These are phyloP conservation scores for Epicoccum nigrum DNA, from an alignment of 2,329 filamentous ascomycete genomes.

Conservation along the genomic window DNA sequence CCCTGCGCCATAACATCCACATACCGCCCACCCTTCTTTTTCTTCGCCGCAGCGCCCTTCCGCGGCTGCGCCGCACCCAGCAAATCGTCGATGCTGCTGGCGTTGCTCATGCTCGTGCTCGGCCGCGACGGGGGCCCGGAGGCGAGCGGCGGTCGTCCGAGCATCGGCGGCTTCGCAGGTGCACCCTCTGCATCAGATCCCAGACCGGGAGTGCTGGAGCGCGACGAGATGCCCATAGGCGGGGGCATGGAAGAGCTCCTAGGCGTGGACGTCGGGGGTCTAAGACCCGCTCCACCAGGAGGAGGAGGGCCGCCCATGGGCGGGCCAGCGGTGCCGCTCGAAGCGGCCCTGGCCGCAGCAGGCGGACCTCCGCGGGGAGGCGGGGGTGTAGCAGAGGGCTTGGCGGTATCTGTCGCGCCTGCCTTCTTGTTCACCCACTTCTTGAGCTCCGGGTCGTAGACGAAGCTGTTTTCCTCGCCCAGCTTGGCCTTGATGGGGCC, in stretches of 20 bases:
- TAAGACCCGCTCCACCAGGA: constrained; percentile 14
- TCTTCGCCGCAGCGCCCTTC: constrained; percentile 62
- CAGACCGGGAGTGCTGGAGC: constrained; percentile 43
- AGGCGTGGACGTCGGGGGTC: constrained; percentile 28
- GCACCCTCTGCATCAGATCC: constrained; percentile 38
- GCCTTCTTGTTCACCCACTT: constrained; percentile 98
- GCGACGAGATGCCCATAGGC: constrained; percentile 36
- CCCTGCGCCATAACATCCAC: constrained; percentile 81
- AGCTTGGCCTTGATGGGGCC: constrained; percentile 90
- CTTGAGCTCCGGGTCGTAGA: constrained; percentile 94
- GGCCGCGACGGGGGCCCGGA: constrained; percentile 56
- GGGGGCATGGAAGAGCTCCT: constrained; percentile 48
- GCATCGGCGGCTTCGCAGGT: constrained; percentile 25
- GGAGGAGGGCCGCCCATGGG: constrained; percentile 43
- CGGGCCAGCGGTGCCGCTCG: constrained; percentile 47
- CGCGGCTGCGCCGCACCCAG: constrained; percentile 75
- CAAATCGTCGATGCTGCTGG: constrained; percentile 94
- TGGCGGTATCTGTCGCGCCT: constrained; percentile 65
- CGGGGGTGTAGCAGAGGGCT: constrained; percentile 69
- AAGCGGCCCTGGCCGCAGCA: constrained; percentile 54
- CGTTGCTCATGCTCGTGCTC: constrained; percentile 82
- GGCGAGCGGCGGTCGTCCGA: constrained; percentile 33
- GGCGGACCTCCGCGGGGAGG: constrained; percentile 69
- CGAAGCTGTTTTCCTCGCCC: constrained; percentile 89
- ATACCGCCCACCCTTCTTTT: constrained; percentile 87